A percentile compares a stretch with the other conserved stretches of the same genome.
phyloP scores from a whole-genome alignment of 768 basidiomycete genomes.

The Cubamyces lactineus region DNA sequence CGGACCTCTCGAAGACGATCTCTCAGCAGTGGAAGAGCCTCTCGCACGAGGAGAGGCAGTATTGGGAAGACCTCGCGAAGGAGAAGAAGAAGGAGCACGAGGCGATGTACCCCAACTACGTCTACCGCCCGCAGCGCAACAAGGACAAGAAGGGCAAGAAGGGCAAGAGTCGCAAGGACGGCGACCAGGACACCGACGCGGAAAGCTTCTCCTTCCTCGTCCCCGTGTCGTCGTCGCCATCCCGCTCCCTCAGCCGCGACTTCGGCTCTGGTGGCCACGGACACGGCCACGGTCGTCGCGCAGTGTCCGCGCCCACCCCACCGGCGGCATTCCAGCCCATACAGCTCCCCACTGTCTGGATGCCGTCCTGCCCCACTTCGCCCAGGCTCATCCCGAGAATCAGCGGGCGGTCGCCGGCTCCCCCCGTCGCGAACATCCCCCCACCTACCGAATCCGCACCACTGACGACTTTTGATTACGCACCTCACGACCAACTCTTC shows the following conservation, averaged over 20 bases:
- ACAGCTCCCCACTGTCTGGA: constrained; percentile 64
- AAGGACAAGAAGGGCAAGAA: constrained; percentile 56
- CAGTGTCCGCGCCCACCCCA: constrained; percentile 65
- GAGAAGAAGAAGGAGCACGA: constrained; percentile 82
- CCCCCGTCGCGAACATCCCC: constrained; percentile 49
- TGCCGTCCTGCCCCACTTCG: constrained; percentile 67
- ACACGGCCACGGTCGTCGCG: constrained; percentile 44
- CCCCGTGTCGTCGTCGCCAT: constrained; percentile 35
- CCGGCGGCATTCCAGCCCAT: constrained; percentile 67
- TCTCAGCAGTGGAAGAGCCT: constrained; percentile 81
- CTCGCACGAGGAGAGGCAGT: constrained; percentile 62
- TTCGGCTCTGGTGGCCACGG: constrained; percentile 26
- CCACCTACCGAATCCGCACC: constrained; percentile 39
- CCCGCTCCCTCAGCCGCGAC: constrained; percentile 42
- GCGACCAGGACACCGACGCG: constrained; percentile 55
- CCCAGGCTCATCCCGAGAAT: constrained; percentile 59
- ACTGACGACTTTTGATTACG: constrained; percentile 57
- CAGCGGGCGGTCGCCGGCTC: constrained; percentile 52
- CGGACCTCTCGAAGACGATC: constrained; percentile 82
- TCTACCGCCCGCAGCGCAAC: constrained; percentile 71
- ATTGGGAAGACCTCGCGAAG: constrained; percentile 79
- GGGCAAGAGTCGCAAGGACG: constrained; percentile 40
- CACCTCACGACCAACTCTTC: constrained; percentile 49
- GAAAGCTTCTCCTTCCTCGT: constrained; percentile 52
- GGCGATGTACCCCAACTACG: constrained; percentile 73